These are phyloP conservation scores for Cladobotryum protrusum DNA, from an alignment of 2,329 filamentous ascomycete genomes.

Conservation along the genomic window DNA sequence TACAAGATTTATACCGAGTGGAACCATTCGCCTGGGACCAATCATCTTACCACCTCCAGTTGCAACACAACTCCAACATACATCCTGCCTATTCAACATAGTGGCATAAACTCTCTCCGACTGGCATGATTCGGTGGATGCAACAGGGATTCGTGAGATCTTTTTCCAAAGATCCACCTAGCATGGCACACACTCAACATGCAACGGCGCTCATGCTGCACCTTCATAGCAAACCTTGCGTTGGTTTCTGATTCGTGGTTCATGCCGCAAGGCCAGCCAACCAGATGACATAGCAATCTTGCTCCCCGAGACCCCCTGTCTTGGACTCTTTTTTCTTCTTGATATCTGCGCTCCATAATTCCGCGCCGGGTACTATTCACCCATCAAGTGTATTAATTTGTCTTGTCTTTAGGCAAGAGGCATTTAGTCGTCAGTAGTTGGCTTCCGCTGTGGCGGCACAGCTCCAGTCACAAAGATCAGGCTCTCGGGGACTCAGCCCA, in stretches of 20 bases:
- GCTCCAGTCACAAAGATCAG: neutral
- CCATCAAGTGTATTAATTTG: neutral
- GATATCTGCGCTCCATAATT: neutral
- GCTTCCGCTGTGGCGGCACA: neutral
- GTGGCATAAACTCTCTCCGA: too few species aligned
- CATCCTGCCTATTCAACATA: too few species aligned
- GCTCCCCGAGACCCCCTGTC: neutral
- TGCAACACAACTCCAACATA: too few species aligned
- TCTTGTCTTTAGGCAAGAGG: neutral
- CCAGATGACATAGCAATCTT: neutral
- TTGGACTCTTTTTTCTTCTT: neutral
- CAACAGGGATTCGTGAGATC: neutral
- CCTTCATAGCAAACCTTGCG: slow-evolving; percentile 3
- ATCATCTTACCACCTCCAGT: neutral
- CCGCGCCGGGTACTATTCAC: neutral
- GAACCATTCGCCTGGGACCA: neutral
- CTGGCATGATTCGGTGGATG: neutral
- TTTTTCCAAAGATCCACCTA: neutral
- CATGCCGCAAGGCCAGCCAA: neutral
- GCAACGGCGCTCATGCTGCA: neutral
- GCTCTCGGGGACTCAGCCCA: neutral
- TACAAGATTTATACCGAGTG: neutral
- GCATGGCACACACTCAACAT: neutral
- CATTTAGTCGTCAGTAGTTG: neutral
- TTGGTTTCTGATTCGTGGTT: neutral